These are phyloP conservation scores for Blastobotrys terrestris DNA, from an alignment of 805 yeast species.

Conservation along the genomic window DNA sequence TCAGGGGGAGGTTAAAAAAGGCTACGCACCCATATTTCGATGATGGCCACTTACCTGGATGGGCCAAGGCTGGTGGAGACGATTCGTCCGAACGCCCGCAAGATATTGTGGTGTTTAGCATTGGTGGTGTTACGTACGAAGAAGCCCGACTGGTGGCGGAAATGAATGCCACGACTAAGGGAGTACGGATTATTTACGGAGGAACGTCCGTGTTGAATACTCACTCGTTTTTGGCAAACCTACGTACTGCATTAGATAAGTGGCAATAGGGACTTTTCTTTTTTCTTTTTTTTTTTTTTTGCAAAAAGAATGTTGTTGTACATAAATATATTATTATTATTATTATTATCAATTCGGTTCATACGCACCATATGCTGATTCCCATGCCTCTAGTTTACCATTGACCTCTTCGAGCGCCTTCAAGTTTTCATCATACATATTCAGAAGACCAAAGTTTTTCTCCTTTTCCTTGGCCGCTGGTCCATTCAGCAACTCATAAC, in stretches of 20 bases:
- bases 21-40: constrained; percentile 41
- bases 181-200: constrained; percentile 70
- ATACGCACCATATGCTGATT: constrained; percentile 56
- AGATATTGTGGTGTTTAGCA: constrained; percentile 36
- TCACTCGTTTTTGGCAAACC: constrained; percentile 33
- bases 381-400: constrained; percentile 69
- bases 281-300: no score
- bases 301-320: neutral
- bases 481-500: constrained; percentile 18
- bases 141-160: constrained; percentile 81
- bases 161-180: constrained; percentile 46
- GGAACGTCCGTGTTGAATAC: constrained; percentile 60
- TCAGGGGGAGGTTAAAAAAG: constrained; percentile 37
- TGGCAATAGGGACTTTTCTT: constrained; percentile 29
- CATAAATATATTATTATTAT: neutral
- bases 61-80: constrained; percentile 18
- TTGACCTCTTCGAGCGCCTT: constrained; percentile 67
- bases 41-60: constrained; percentile 25
- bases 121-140: constrained; percentile 91
- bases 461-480: constrained; percentile 12
- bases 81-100: constrained; percentile 30
- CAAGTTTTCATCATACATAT: constrained; percentile 54
- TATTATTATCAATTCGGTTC: constrained; percentile 9
- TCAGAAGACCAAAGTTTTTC: constrained; percentile 33
- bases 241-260: constrained; percentile 34